Evolutionary conservation across 192 early-diverging fungal species (phyloP), one percentile per base, ranked within the genome.

Genomic region (Powellomyces hirtus): DNA sequence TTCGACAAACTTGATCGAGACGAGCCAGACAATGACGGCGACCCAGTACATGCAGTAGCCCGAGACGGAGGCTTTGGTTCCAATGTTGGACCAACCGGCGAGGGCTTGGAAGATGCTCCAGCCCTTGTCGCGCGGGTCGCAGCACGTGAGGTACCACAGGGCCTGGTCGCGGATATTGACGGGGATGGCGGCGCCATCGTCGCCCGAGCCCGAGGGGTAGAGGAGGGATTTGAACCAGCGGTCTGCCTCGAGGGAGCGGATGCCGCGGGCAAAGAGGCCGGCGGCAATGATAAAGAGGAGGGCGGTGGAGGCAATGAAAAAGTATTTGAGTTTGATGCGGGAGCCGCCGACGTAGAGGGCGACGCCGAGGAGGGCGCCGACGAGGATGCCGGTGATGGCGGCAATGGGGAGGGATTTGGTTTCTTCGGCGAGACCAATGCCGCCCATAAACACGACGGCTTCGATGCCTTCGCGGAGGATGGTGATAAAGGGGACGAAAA

Each of bases 401-500:
- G 94, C 86, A 24, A 97, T 81, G 29, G 93, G 93, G 60, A 97
- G 90, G 13, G 91, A 77, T 40, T 81, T 84, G 0, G 87, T 79
- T 18, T 78, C 65, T 11, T 83, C 81, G 27, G 82, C 80, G 44
- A 94, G 20, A 75, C 76, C 77, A 75, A 91, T 91, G 56, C 94
- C 94, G 59, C 86, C 93, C 50, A 97, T 79, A 76, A 97, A 92
- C 10, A 97, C 84, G 24, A 97, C 81, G n/a, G 91, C 87, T 71
- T 97, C 94, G 11, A 97, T 70, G 13, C 90, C 91, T 83, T 97
- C 94, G 51, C 94, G 83, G 30, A 92, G 73, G 8, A 97, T 86
- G 13, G 92, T 92, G 36, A 93, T 74, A 61, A 93, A 91, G 16
- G 94, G 93, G 50, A 97, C 81, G 50, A 91, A 75, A 71, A 94